Evolutionary conservation across 192 early-diverging fungal species (phyloP).

Genomic region (Rhizophagus sp.): DNA sequence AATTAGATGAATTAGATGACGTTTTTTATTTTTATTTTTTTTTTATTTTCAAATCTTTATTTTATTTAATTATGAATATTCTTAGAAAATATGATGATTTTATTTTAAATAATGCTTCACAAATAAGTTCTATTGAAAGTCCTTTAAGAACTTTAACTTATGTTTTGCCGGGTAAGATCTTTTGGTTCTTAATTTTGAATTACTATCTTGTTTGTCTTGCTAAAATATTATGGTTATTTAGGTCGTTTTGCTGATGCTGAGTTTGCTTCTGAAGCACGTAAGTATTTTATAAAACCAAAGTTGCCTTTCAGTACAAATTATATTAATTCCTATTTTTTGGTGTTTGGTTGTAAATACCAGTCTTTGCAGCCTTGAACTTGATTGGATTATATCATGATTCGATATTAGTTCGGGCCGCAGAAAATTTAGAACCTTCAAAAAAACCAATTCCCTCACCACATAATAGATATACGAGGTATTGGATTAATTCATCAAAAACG

Average conservation of each 20-base stretch:
- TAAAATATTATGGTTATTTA: slow-evolving; percentile 29
- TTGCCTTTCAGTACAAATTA: background rate
- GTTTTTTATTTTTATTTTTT: background rate
- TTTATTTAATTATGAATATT: slow-evolving; percentile 45
- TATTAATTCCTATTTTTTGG: background rate
- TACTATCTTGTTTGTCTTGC: background rate
- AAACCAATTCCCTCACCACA: slow-evolving; percentile 47
- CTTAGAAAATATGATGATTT: slow-evolving; percentile 80
- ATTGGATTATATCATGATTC: slow-evolving; percentile 87
- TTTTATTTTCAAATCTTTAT: background rate
- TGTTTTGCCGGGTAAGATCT: slow-evolving; percentile 79
- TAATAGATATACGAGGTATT: slow-evolving; percentile 75
- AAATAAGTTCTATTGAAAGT: slow-evolving; percentile 87
- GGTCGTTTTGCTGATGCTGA: slow-evolving; percentile 93
- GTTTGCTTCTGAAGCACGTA: slow-evolving; percentile 84
- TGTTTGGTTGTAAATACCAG: slow-evolving; percentile 34
- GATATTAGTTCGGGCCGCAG: slow-evolving; percentile 60
- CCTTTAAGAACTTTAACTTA: slow-evolving; percentile 86
- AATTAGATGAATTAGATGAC: no score
- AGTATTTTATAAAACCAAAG: background rate
- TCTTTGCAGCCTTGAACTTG: slow-evolving; percentile 78
- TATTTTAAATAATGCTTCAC: slow-evolving; percentile 84
- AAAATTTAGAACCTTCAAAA: slow-evolving; percentile 39
- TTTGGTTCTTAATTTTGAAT: background rate
- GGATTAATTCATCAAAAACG: slow-evolving; percentile 47